A percentile compares a stretch with the other conserved stretches of the same genome.
Conservation (phyloP, 805 yeast genomes). For the Cyberlindnera maritima region DNA sequence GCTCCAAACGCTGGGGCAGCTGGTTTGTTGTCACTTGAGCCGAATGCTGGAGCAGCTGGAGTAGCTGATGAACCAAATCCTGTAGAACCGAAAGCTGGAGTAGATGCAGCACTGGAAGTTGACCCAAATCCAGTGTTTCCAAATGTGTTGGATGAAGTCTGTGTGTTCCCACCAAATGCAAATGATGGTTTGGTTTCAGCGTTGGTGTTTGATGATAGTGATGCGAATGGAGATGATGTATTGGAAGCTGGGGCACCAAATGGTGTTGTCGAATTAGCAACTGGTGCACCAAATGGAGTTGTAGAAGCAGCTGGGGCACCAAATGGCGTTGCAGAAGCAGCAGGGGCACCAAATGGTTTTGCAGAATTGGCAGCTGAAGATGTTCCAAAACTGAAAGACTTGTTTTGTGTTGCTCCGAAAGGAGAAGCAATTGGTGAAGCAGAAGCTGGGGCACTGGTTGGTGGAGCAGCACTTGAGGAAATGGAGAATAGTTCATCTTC, state of each 20-base stretch:
- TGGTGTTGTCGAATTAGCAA: neutral
- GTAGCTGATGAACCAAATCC: neutral
- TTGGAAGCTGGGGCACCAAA: neutral
- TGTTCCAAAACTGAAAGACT: constrained; percentile 4
- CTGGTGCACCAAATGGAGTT: neutral
- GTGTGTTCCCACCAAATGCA: neutral
- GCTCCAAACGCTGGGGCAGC: constrained; percentile 4
- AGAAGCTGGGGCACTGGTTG: neutral
- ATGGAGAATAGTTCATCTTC: constrained; percentile 7
- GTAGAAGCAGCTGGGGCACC: neutral
- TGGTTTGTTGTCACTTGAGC: constrained; percentile 5
- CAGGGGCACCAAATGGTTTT: neutral
- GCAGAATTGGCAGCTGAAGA: neutral
- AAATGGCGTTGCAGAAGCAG: neutral
- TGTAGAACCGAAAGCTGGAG: constrained; percentile 10
- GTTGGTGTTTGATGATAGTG: neutral
- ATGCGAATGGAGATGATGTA: neutral
- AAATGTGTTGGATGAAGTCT: neutral
- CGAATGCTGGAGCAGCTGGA: constrained; percentile 14
- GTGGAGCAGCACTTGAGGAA: constrained; percentile 1
- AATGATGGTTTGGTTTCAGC: neutral
- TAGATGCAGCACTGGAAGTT: neutral
- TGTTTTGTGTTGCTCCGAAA: constrained; percentile 15
- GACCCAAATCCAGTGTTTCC: constrained; percentile 5
- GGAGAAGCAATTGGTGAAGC: constrained; percentile 6